Percentiles rank a stretch among this genome's conserved stretches.
phyloP scores from a whole-genome alignment of 2,329 filamentous ascomycete species.

The Talaromyces sp. region DNA sequence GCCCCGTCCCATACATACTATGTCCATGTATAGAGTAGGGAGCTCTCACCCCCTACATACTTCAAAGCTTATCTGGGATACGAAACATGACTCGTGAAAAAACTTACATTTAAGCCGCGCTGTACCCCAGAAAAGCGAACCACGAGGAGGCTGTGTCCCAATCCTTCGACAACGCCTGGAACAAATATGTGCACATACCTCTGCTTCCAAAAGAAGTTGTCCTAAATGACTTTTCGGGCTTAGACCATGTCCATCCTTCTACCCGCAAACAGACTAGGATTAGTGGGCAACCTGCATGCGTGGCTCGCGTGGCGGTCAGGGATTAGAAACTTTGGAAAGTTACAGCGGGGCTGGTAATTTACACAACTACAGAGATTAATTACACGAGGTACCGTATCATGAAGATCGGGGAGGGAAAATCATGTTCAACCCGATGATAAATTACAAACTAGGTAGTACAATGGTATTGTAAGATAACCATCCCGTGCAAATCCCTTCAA shows the following conservation, averaged over 20 bases:
- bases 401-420: background rate
- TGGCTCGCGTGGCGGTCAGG: slow-evolving; percentile 34
- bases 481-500: too few relatives aligned
- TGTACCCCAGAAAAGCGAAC: slow-evolving; percentile 8
- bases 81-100: slow-evolving; percentile 11
- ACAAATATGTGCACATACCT: too few relatives aligned
- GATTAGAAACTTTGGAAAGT: slow-evolving; percentile 18
- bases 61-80: background rate
- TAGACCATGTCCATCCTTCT: background rate
- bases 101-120: slow-evolving; percentile 4
- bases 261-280: slow-evolving; percentile 1
- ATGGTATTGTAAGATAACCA: too few relatives aligned
- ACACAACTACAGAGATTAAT: background rate
- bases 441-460: too few relatives aligned
- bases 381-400: background rate
- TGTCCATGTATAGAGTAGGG: too few relatives aligned
- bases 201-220: too few relatives aligned
- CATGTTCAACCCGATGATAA: too few relatives aligned
- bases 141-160: background rate
- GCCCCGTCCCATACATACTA: background rate
- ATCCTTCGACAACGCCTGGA: too few relatives aligned
- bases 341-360: background rate
- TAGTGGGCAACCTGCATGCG: slow-evolving; percentile 17
- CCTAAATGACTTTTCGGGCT: background rate
- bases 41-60: background rate